Evolutionary conservation across 257 asterid genomes (phyloP).

Genomic region (Salvia miltiorrhiza): DNA sequence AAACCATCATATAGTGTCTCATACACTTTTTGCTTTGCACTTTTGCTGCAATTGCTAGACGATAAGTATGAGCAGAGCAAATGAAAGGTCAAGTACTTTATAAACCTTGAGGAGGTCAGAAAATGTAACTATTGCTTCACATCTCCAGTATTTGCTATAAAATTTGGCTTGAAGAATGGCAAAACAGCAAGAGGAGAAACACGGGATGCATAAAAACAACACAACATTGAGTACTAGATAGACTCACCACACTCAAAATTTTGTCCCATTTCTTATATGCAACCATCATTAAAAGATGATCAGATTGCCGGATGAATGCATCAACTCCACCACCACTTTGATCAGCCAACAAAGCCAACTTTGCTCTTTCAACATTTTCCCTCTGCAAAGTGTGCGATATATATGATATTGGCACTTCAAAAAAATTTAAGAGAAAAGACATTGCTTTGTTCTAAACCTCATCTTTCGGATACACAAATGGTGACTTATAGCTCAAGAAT

Average conservation of each 20-base stretch:
- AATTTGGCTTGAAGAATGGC: not conserved
- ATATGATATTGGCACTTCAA: constrained; percentile 19
- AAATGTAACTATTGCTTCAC: not conserved
- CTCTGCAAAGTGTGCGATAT: constrained; percentile 47
- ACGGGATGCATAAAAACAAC: constrained; percentile 1
- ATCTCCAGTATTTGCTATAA: not conserved
- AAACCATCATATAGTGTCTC: too few relatives aligned
- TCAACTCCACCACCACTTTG: constrained; percentile 56
- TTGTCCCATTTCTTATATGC: constrained; percentile 90
- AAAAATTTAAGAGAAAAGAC: constrained; percentile 1
- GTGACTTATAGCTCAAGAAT: constrained; percentile 91
- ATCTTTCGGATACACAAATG: constrained; percentile 89
- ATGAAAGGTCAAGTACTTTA: not conserved
- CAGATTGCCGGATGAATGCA: constrained; percentile 68
- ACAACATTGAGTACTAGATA: constrained; percentile 8
- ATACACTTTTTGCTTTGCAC: not conserved
- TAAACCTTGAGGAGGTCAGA: not conserved
- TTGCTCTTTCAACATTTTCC: constrained; percentile 84
- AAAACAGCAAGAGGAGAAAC: constrained; percentile 9
- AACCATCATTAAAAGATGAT: constrained; percentile 86
- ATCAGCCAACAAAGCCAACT: constrained; percentile 62
- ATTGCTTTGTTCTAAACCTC: constrained; percentile 54
- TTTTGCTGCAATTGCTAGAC: not conserved
- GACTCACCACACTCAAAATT: constrained; percentile 62
- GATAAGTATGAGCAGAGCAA: not conserved